Evolutionary conservation across 2,329 filamentous ascomycete genomes (phyloP).

Genomic region (Tolypocladium ovalisporum): DNA sequence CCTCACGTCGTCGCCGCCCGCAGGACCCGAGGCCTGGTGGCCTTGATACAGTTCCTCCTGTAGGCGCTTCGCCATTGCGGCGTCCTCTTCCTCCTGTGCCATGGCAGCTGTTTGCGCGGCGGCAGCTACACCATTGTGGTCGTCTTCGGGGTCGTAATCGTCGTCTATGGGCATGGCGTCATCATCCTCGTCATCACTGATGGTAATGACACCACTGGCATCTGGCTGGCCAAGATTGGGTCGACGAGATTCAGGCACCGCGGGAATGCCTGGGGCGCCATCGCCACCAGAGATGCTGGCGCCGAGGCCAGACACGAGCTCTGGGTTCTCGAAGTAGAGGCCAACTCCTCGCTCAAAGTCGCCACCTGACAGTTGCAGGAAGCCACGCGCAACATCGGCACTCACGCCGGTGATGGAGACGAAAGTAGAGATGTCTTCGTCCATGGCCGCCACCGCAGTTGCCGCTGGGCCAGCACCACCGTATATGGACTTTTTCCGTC

Average conservation of each 20-base stretch:
- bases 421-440: conserved; percentile 67
- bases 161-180: conserved; percentile 9
- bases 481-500: neutral
- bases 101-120: conserved; percentile 28
- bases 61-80: conserved; percentile 79
- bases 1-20: conserved; percentile 46
- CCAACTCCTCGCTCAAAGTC: conserved; percentile 79
- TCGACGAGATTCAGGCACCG: conserved; percentile 19
- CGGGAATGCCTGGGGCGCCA: conserved; percentile 3
- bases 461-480: neutral
- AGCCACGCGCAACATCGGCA: conserved; percentile 65
- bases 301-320: conserved; percentile 37
- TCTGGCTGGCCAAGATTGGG: conserved; percentile 21
- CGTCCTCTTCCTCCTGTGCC: conserved; percentile 73
- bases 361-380: conserved; percentile 74
- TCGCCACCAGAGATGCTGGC: conserved; percentile 16
- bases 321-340: conserved; percentile 83
- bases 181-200: conserved; percentile 67
- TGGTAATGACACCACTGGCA: conserved; percentile 43
- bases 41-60: conserved; percentile 82
- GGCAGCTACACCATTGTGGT: conserved; percentile 27
- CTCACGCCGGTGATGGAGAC: conserved; percentile 69
- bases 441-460: conserved; percentile 35
- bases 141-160: conserved; percentile 22
- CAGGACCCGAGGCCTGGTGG: conserved; percentile 28